Evolutionary conservation across 345 rosid genomes (phyloP).

Genomic region (Aethionema arabicum): DNA sequence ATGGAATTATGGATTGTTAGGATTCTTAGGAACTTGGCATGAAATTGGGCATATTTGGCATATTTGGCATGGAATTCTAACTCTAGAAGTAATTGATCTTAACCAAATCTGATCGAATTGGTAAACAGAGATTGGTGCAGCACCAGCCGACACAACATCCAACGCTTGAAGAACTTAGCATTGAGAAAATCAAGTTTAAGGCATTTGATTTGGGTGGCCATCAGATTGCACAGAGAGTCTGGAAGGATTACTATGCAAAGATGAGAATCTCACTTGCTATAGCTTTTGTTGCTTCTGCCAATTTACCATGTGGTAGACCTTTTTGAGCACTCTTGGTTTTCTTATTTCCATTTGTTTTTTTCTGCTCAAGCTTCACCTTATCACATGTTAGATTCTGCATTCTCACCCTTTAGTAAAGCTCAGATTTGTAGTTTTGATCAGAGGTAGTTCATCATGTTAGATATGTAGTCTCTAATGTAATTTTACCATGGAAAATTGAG

Average conservation of each 20-base stretch:
- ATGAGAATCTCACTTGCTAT: slow-evolving; percentile 30
- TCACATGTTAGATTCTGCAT: not conserved
- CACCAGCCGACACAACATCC: slow-evolving; percentile 96
- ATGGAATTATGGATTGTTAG: too few species aligned
- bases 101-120: not conserved
- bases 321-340: not conserved
- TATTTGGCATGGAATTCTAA: too few species aligned
- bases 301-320: not conserved
- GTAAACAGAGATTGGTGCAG: slow-evolving; percentile 79
- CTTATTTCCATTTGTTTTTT: not conserved
- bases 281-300: not conserved
- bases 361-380: not conserved
- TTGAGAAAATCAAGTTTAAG: slow-evolving; percentile 89
- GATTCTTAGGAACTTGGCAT: too few species aligned
- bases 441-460: not conserved
- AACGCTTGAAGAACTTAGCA: slow-evolving; percentile 88
- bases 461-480: not conserved
- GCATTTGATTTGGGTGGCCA: slow-evolving; percentile 96
- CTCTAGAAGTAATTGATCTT: not conserved
- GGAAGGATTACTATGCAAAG: slow-evolving; percentile 97
- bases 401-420: slow-evolving; percentile 4
- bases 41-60: too few species aligned
- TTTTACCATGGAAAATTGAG: not conserved
- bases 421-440: slow-evolving; percentile 3
- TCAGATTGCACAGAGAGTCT: slow-evolving; percentile 88